Evolutionary conservation across 306 rosid genomes (phyloP), one percentile per base, ranked within the genome.

Genomic region (barrel medic (Medicago truncatula)): DNA sequence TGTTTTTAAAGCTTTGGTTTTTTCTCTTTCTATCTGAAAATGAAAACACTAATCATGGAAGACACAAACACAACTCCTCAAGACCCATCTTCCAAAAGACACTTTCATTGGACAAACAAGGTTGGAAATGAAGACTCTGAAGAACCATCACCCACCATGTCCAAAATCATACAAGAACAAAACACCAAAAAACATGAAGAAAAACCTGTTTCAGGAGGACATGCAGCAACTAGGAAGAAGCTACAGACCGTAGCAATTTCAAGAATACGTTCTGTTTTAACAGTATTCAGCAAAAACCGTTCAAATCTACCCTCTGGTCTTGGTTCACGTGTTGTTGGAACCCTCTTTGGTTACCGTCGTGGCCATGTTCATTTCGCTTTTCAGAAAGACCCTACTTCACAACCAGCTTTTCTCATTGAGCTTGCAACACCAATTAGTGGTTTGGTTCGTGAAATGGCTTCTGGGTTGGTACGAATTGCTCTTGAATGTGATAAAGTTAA

Each of bases 361-460:
- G 98, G 97, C 1, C 98, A 92, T 23, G 99, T 96, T 2, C 97
- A 96, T 78, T 89, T 96, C 38, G 97, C 98, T 34, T 86, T 96
- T 65, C 99, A 96, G 59, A 88, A 83, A 80, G 97, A 92, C 52
- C 88, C 99, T 25, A 83, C 66, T 64, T 87, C 96, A 3, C 86
- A 80, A 7, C 99, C 99, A 2, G 98, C 99, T 6, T 91, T 96
- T 80, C 62, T 96, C 40, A 87, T 96, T 28, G 99, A 92, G 83
- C 97, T 96, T 0, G 97, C 97, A 28, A 96, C 99, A 0, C 99
- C 99, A 9, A 92, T 96, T 1, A 89, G 91, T 57, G 96, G 92
- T 36, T 63, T 96, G 80, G 99, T 96, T 54, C 88, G 88, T n/a
- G 99, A 96, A 88, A 92, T 96, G 99, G 99, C 98, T 2, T 92